Evolutionary conservation across 345 rosid species (phyloP).

Genomic region (Acer negundo): DNA sequence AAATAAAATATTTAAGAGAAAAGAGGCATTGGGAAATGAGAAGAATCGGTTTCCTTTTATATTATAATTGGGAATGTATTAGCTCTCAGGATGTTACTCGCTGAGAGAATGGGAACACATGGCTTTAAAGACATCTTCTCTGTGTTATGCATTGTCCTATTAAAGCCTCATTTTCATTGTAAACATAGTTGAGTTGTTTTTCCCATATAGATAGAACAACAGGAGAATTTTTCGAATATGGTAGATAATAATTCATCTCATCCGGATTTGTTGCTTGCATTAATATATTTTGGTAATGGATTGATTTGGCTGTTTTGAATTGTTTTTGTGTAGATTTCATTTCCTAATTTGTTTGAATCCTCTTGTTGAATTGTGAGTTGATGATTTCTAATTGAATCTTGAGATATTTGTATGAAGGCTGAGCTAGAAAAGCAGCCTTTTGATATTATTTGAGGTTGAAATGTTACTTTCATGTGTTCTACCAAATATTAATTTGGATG

Average conservation of each 20-base stretch:
- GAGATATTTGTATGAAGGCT: no score
- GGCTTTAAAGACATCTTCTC: constrained; percentile 14
- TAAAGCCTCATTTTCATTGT: constrained; percentile 15
- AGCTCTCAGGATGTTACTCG: constrained; percentile 1
- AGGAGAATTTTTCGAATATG: constrained; percentile 17
- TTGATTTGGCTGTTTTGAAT: not conserved
- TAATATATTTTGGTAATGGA: no score
- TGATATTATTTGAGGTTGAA: no score
- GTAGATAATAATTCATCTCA: constrained; percentile 7
- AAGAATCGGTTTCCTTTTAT: not conserved
- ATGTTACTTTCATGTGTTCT: no score
- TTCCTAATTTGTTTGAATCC: not conserved
- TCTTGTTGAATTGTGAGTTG: constrained; percentile 9
- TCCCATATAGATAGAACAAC: not conserved
- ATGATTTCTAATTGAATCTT: not conserved
- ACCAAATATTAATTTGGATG: no score
- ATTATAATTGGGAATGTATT: constrained; percentile 14
- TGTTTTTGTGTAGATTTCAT: constrained; percentile 15
- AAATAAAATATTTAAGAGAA: constrained; percentile 5
- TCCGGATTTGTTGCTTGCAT: not conserved
- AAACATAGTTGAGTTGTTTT: constrained; percentile 10
- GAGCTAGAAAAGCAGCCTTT: no score
- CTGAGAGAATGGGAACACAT: constrained; percentile 19
- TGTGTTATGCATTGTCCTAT: constrained; percentile 10
- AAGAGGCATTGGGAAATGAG: not conserved